Percentiles rank a stretch among this genome's conserved stretches.
Evolutionary conservation across 2,329 filamentous ascomycete genomes (phyloP).

Genomic region (Colletotrichum agaves): DNA sequence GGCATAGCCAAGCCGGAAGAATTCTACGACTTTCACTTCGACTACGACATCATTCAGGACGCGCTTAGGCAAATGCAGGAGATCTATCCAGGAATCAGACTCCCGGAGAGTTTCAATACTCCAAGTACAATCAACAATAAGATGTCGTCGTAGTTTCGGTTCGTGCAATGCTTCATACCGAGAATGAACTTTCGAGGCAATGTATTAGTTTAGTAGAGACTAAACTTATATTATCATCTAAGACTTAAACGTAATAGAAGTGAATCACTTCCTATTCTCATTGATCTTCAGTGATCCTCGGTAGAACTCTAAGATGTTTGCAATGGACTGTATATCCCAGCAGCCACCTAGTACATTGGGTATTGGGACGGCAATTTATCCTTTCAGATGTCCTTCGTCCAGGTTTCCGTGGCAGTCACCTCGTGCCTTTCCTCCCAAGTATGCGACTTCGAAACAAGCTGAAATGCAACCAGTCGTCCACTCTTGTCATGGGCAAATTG

Average conservation of each 20-base stretch:
- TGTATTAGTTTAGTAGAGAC: no score
- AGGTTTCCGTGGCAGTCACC: neutral
- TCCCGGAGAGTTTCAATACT: neutral
- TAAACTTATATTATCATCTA: no score
- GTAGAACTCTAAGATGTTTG: no score
- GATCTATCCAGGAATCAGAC: neutral
- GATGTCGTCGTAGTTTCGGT: neutral
- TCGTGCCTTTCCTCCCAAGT: conserved; percentile 4
- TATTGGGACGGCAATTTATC: neutral
- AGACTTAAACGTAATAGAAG: no score
- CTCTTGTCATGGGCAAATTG: neutral
- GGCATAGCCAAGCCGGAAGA: conserved; percentile 28
- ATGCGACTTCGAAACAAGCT: neutral
- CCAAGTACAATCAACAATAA: neutral
- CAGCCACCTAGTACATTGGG: neutral
- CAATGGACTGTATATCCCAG: neutral
- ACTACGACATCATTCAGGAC: conserved; percentile 29
- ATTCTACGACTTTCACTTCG: conserved; percentile 32
- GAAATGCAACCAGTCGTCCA: neutral
- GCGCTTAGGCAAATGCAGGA: neutral
- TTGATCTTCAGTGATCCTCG: no score
- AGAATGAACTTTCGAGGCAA: no score
- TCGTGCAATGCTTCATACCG: no score
- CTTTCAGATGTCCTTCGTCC: neutral
- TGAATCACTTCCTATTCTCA: no score